Percentiles rank a stretch among this genome's conserved stretches.
phyloP scores from a whole-genome alignment of 495 filamentous ascomycete species.

The Neurospora africana region DNA sequence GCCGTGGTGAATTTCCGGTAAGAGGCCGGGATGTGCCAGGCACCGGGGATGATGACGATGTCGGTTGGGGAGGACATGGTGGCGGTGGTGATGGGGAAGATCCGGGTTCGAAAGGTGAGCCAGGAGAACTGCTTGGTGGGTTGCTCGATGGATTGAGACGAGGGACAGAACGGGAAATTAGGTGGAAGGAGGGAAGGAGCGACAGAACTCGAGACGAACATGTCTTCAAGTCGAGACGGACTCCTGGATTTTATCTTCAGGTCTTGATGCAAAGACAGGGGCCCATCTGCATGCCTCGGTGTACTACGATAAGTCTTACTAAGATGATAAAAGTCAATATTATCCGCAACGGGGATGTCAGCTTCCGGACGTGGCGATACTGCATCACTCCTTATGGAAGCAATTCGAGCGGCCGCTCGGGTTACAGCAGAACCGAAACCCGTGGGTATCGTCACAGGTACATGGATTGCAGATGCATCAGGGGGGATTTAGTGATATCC shows the following conservation, averaged over 20 bases:
- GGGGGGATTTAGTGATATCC: background rate
- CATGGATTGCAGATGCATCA: background rate
- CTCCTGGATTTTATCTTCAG: background rate
- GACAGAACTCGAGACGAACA: background rate
- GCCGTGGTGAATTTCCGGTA: constrained; percentile 22
- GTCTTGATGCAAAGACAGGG: background rate
- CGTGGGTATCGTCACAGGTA: background rate
- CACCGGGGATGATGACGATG: constrained; percentile 19
- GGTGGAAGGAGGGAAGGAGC: background rate
- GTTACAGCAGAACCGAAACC: background rate
- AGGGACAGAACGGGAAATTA: background rate
- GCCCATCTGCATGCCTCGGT: background rate
- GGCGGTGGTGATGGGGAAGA: background rate
- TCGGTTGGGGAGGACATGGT: background rate
- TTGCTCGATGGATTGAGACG: background rate
- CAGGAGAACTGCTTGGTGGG: background rate
- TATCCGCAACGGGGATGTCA: background rate
- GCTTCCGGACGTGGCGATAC: background rate
- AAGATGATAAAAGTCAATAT: background rate
- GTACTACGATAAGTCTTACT: background rate
- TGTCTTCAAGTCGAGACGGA: background rate
- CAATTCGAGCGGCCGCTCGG: background rate
- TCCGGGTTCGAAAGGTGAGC: background rate
- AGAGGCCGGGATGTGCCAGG: constrained; percentile 19
- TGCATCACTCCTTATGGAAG: background rate